phyloP scores from a whole-genome alignment of 352 stramenopile genomes.

The Phytophthora pluvialis region DNA sequence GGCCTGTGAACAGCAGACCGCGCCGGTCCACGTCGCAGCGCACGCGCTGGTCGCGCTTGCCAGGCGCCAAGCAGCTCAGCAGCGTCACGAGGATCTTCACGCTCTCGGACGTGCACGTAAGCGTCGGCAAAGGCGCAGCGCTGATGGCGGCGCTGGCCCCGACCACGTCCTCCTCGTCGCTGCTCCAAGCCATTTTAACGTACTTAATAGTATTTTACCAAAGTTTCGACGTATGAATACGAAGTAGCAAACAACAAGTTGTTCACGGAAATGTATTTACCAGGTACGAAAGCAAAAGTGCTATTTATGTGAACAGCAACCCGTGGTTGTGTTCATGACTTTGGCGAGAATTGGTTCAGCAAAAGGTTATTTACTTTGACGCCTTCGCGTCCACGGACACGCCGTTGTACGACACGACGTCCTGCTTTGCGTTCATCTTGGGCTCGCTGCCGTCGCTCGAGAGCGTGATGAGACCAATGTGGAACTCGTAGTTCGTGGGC shows the following conservation, averaged over 20 bases:
- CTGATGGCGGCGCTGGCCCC: background rate
- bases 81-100: slow-evolving; percentile 82
- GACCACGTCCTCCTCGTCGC: slow-evolving; percentile 28
- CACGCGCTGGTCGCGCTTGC: slow-evolving; percentile 82
- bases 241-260: no score
- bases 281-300: no score
- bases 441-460: slow-evolving; percentile 41
- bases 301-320: no score
- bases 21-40: slow-evolving; percentile 73
- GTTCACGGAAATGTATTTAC: no score
- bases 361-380: slow-evolving; percentile 1
- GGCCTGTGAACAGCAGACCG: slow-evolving; percentile 75
- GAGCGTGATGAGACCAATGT: slow-evolving; percentile 53
- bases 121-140: slow-evolving; percentile 33
- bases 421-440: slow-evolving; percentile 39
- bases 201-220: no score
- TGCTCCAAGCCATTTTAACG: slow-evolving; percentile 30
- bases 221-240: no score
- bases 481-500: slow-evolving; percentile 35
- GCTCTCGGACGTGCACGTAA: slow-evolving; percentile 68
- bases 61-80: slow-evolving; percentile 63
- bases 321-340: no score
- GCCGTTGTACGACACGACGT: slow-evolving; percentile 51
- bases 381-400: slow-evolving; percentile 40
- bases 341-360: no score